Conservation (phyloP, 2,329 filamentous ascomycete genomes). For the Fusarium virguliforme region DNA sequence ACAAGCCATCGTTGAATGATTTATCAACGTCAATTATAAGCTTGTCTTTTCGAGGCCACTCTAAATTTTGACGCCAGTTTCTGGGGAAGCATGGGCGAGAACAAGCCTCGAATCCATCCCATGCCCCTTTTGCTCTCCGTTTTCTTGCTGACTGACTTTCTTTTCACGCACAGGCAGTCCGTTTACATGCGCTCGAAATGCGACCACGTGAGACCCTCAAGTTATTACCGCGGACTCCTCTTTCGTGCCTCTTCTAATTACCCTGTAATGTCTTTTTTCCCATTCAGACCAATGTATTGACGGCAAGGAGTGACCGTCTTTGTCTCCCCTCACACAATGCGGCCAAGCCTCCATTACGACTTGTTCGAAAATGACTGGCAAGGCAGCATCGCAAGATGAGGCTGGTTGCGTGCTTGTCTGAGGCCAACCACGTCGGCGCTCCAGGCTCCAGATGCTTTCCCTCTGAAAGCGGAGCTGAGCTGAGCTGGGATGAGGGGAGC, state of each 20-base stretch:
- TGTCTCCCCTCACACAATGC: slow-evolving; percentile 1
- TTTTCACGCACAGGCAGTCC: slow-evolving; percentile 31
- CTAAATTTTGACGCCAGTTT: slow-evolving; percentile 2
- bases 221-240: slow-evolving; percentile 6
- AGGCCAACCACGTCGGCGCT: slow-evolving; percentile 1
- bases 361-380: slow-evolving; percentile 7
- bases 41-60: not conserved
- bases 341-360: not conserved
- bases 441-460: too few relatives aligned
- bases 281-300: not conserved
- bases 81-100: not conserved
- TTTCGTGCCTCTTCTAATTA: slow-evolving; percentile 5
- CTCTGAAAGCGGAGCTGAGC: slow-evolving; percentile 8
- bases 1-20: slow-evolving; percentile 11
- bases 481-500: not conserved
- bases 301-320: not conserved
- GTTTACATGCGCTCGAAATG: slow-evolving; percentile 37
- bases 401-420: slow-evolving; percentile 10
- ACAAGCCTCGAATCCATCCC: not conserved
- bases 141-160: slow-evolving; percentile 1
- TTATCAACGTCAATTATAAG: not conserved
- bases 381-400: slow-evolving; percentile 6
- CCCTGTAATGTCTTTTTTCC: not conserved
- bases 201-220: slow-evolving; percentile 42
- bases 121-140: not conserved